These are phyloP conservation scores for Microcera coccophila DNA, from an alignment of 2,329 filamentous ascomycete genomes.

Conservation along the genomic window DNA sequence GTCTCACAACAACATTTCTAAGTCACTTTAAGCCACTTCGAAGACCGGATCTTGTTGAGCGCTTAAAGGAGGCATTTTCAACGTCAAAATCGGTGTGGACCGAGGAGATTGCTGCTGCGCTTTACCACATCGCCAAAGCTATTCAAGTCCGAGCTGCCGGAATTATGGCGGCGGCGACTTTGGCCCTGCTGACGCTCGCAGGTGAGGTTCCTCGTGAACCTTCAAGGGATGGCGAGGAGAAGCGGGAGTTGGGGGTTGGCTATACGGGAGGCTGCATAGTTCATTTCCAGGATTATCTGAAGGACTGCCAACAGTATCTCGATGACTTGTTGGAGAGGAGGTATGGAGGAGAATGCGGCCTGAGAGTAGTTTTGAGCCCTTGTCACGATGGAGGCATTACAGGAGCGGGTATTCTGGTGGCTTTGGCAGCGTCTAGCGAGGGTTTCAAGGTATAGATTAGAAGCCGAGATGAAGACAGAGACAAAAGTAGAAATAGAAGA, in stretches of 20 bases:
- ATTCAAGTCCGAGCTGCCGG: conserved; percentile 71
- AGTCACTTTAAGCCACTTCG: conserved; percentile 62
- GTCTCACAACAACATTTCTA: conserved; percentile 68
- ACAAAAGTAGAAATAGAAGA: too few species aligned
- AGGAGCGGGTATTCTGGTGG: conserved; percentile 58
- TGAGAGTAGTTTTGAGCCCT: conserved; percentile 48
- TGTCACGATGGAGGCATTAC: conserved; percentile 61
- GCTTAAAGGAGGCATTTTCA: conserved; percentile 53
- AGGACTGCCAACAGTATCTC: conserved; percentile 66
- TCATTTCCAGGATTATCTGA: conserved; percentile 71
- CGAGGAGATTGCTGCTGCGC: conserved; percentile 50
- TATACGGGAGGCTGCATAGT: conserved; percentile 78
- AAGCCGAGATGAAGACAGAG: too few species aligned
- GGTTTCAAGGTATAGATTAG: too few species aligned
- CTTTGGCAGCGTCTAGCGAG: conserved; percentile 39
- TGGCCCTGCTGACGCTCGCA: conserved; percentile 66
- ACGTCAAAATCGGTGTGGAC: conserved; percentile 58
- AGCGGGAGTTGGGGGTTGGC: conserved; percentile 64
- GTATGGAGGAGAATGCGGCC: conserved; percentile 28
- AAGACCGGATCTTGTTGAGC: conserved; percentile 40
- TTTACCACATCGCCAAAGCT: conserved; percentile 64
- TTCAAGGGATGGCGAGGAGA: conserved; percentile 5
- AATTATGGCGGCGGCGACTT: conserved; percentile 67
- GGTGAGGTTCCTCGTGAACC: conserved; percentile 55
- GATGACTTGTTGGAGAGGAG: conserved; percentile 46